Conservation (phyloP, 2,329 filamentous ascomycete genomes). For the Talaromyces sp. region DNA sequence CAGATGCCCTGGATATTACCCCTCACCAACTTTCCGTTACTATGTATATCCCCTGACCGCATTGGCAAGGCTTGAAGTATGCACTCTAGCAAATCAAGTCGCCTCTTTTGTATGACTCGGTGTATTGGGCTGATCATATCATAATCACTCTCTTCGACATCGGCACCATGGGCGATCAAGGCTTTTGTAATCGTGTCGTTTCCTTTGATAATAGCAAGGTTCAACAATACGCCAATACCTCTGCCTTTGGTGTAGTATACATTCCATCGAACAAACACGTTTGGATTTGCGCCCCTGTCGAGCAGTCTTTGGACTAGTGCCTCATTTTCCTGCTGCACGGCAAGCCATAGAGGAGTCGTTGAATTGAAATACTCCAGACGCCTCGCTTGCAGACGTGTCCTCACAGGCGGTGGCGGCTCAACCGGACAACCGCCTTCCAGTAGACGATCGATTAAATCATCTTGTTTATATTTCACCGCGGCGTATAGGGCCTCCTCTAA, state of each 20-base stretch:
- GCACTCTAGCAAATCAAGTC: background rate
- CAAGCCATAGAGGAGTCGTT: background rate
- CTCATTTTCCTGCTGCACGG: background rate
- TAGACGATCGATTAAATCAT: background rate
- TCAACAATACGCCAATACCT: background rate
- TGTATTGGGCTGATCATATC: background rate
- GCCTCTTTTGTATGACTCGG: background rate
- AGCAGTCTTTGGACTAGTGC: background rate
- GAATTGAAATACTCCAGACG: background rate
- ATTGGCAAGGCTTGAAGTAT: background rate
- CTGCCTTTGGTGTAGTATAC: background rate
- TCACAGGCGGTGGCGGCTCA: background rate
- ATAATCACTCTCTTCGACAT: background rate
- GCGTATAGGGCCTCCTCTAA: background rate
- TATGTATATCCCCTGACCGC: background rate
- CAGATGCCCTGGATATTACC: background rate
- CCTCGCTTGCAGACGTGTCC: background rate
- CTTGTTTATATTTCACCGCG: background rate
- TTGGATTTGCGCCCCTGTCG: background rate
- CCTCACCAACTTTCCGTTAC: background rate
- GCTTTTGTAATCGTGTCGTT: background rate
- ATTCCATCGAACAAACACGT: background rate
- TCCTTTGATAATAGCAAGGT: background rate
- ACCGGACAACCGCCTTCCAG: background rate
- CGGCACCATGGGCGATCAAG: background rate